Conservation (phyloP, 140 eudicot genomes). For the Cichorium intybus region DNA sequence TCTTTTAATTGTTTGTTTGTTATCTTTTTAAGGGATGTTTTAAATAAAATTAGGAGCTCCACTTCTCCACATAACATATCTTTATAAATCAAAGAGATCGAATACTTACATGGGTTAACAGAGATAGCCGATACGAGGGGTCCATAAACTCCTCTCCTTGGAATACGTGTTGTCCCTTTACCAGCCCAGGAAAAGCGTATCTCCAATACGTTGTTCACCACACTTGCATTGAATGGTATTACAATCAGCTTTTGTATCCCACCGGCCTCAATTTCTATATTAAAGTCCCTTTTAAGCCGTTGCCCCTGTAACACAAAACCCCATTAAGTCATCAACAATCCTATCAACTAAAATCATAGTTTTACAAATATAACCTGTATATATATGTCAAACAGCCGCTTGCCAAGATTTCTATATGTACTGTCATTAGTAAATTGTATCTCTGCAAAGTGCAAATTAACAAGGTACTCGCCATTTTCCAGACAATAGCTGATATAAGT, state of each 20-base stretch:
- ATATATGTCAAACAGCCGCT: constrained; percentile 73
- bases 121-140: constrained; percentile 90
- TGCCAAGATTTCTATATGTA: constrained; percentile 65
- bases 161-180: constrained; percentile 90
- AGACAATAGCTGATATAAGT: constrained; percentile 72
- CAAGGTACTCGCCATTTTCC: constrained; percentile 70
- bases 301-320: constrained; percentile 57
- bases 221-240: constrained; percentile 48
- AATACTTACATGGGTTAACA: constrained; percentile 68
- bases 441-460: constrained; percentile 77
- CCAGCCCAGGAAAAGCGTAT: constrained; percentile 88
- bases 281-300: constrained; percentile 54
- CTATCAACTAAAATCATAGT: too few relatives aligned
- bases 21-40: too few relatives aligned
- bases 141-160: constrained; percentile 80
- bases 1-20: too few relatives aligned
- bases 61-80: too few relatives aligned
- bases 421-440: constrained; percentile 57
- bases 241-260: constrained; percentile 50
- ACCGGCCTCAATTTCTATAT: constrained; percentile 71
- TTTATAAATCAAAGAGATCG: too few relatives aligned
- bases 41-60: too few relatives aligned
- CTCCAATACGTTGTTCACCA: constrained; percentile 60
- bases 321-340: too few relatives aligned
- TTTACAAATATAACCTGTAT: constrained; percentile 84